phyloP scores from a whole-genome alignment of 2,329 filamentous ascomycete genomes.

The Fusarium secorum region DNA sequence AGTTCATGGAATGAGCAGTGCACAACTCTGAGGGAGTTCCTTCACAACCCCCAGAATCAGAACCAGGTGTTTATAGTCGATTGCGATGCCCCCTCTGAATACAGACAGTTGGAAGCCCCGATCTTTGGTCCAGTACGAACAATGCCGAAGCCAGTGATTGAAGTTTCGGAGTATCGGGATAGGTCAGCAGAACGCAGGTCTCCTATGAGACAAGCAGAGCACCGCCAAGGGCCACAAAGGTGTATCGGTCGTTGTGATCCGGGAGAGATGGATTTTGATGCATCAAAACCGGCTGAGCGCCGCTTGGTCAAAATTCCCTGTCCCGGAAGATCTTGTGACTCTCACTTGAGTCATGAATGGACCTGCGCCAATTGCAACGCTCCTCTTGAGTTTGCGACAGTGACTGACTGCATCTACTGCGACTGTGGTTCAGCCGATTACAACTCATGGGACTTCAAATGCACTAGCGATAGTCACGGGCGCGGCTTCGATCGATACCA shows the following conservation, averaged over 20 bases:
- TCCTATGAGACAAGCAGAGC: neutral
- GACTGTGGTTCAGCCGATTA: slow-evolving; percentile 46
- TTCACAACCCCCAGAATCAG: neutral
- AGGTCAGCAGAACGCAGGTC: fast-evolving
- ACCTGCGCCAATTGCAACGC: neutral
- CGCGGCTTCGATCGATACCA: slow-evolving; percentile 11
- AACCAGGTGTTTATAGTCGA: slow-evolving; percentile 29
- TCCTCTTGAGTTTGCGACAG: neutral
- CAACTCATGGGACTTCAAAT: slow-evolving; percentile 44
- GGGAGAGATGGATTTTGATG: neutral
- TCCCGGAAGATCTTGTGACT: slow-evolving; percentile 40
- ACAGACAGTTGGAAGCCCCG: neutral
- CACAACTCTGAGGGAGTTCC: neutral
- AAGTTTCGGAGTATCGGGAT: neutral
- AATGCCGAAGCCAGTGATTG: neutral
- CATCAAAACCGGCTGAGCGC: slow-evolving; percentile 18
- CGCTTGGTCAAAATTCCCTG: slow-evolving; percentile 46
- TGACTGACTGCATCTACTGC: slow-evolving; percentile 46
- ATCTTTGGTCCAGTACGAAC: neutral
- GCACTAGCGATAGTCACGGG: slow-evolving; percentile 40
- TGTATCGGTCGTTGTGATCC: slow-evolving; percentile 1
- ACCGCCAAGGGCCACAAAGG: neutral
- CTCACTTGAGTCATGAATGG: slow-evolving; percentile 1
- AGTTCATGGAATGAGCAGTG: neutral
- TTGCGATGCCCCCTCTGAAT: slow-evolving; percentile 13